Conservation (phyloP, 1,284 basidiomycete species). For the Ustilago esculenta region DNA sequence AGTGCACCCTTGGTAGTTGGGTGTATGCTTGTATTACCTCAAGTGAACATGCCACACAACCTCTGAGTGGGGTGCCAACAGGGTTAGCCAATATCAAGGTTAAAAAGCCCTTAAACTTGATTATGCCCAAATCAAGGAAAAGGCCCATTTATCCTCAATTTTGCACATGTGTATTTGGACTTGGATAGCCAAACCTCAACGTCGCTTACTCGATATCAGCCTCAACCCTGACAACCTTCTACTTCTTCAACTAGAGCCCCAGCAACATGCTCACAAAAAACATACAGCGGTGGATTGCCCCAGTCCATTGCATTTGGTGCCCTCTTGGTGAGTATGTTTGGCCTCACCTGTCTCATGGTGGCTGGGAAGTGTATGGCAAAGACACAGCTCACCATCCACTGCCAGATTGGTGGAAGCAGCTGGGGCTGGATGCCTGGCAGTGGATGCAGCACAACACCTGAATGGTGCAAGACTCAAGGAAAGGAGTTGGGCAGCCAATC, state of each 20-base stretch:
- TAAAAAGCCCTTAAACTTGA: no score
- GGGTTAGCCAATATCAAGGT: no score
- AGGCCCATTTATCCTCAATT: no score
- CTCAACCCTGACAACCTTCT: neutral
- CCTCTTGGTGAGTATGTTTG: neutral
- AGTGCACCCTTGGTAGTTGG: no score
- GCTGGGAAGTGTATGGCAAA: neutral
- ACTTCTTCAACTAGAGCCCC: neutral
- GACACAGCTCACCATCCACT: conserved; percentile 1
- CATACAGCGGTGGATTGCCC: neutral
- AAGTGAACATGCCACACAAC: no score
- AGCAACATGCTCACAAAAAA: neutral
- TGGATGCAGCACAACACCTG: neutral
- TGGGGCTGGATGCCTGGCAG: neutral
- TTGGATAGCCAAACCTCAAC: no score
- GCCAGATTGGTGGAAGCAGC: neutral
- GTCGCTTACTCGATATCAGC: neutral
- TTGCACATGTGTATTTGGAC: no score
- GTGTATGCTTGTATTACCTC: no score
- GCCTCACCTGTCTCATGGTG: neutral
- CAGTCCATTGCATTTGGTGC: neutral
- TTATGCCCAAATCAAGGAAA: no score
- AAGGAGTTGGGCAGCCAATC: neutral
- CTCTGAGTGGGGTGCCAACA: no score
- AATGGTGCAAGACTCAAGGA: neutral